Evolutionary conservation across 306 rosid genomes (phyloP).

Genomic region (Rubus parviflorus): DNA sequence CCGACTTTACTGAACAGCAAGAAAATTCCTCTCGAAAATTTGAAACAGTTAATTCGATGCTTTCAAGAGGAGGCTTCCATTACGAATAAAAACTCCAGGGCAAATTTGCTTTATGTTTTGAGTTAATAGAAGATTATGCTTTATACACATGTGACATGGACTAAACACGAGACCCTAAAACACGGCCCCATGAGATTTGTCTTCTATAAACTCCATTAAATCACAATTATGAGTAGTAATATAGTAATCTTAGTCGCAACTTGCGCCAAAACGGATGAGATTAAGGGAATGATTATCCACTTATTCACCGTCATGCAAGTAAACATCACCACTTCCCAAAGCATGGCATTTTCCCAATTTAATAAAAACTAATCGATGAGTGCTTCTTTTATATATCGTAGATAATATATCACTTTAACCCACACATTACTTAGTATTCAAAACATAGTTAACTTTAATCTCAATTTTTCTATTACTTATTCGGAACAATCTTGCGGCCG

Average conservation of each 20-base stretch:
- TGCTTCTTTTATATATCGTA: background rate
- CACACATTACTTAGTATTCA: background rate
- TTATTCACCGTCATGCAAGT: background rate
- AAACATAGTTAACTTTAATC: background rate
- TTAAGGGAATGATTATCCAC: conserved; percentile 13
- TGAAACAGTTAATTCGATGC: too few relatives aligned
- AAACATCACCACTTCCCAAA: background rate
- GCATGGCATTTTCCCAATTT: background rate
- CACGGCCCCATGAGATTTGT: conserved; percentile 21
- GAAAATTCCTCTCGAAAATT: too few relatives aligned
- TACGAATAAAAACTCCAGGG: too few relatives aligned
- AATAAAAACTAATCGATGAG: background rate
- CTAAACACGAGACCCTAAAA: conserved; percentile 18
- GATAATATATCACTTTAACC: background rate
- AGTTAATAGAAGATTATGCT: background rate
- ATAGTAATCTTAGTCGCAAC: background rate
- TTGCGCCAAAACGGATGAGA: conserved; percentile 21
- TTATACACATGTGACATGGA: background rate
- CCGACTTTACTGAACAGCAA: too few relatives aligned
- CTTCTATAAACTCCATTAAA: conserved; percentile 14
- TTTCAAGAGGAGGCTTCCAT: too few relatives aligned
- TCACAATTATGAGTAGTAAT: background rate
- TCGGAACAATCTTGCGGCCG: background rate
- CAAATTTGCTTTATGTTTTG: background rate
- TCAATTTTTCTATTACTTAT: background rate